A percentile compares a stretch with the other conserved stretches of the same genome.
These are phyloP conservation scores for Fusarium sp. DNA, from an alignment of 2,329 filamentous ascomycete species.

Conservation along the genomic window DNA sequence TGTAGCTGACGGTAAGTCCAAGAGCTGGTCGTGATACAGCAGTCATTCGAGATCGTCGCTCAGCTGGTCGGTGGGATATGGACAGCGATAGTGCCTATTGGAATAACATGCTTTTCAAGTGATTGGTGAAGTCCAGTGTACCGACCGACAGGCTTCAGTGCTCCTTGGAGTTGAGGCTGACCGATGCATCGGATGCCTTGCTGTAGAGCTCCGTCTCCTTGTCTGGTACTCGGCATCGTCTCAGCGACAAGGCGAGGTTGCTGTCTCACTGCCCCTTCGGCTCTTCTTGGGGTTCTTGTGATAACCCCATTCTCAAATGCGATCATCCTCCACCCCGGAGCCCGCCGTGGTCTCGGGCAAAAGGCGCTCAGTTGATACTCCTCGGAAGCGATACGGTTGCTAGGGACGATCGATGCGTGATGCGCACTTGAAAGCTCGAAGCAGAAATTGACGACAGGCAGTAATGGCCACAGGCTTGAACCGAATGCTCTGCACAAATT, in stretches of 20 bases:
- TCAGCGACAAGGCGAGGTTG: rapidly evolving
- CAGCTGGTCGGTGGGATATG: not conserved
- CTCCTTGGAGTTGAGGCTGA: rapidly evolving
- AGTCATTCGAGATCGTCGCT: not conserved
- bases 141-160: rapidly evolving
- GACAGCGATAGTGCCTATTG: not conserved
- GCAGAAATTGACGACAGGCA: not conserved
- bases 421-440: not conserved
- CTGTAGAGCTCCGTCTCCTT: not conserved
- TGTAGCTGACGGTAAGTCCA: not conserved
- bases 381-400: not conserved
- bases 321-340: not conserved
- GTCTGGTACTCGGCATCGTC: rapidly evolving
- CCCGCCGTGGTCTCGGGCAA: not conserved
- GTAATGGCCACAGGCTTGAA: not conserved
- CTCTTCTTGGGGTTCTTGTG: not conserved
- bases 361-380: not conserved
- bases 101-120: rapidly evolving
- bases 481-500: too few species aligned
- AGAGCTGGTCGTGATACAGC: not conserved
- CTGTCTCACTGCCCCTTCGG: not conserved
- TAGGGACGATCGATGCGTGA: not conserved
- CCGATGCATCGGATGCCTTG: rapidly evolving
- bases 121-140: not conserved
- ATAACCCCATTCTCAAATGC: not conserved